Base-by-base conservation (phyloP, 192 early-diverging fungal species). In the Coemansia sp. region DNA sequence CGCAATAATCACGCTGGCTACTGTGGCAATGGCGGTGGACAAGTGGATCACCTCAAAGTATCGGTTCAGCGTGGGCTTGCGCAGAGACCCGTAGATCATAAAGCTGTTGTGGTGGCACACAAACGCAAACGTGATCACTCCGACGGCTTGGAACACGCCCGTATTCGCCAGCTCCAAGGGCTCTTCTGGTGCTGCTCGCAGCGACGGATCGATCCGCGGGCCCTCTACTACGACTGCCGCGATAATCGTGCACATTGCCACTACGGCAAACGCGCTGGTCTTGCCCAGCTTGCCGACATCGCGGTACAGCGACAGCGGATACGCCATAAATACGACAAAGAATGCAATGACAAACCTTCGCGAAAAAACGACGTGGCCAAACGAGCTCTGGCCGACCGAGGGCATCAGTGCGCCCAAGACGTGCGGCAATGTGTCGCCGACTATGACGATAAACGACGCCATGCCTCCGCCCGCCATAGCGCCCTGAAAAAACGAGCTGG, bases 41-140 rank as follows among this genome's bases (percentile, higher is more conserved):
- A 92, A 77, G 63, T 92, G 92, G 0, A 95, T 93, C 0, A 97
- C 93, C 2, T 86, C 74, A 40, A 90, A 91, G 74, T 95, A 93
- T 20, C 94, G 87, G 63, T 94, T 90, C 38, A 96, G 80, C 35
- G 93, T 93, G 1, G 95, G 95, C 56, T 91, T 91, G 41, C 87
- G 82, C 42, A 96, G 73, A 9, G 94, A 93, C 11, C 90, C 90
- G 72, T 91, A 94, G 56, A 97, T 97, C 70, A 97, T 83, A 67
- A 96, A 94, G 37, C 91, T 93, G 73, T 96, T 97, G 80, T 97
- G 95, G 70, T 97, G 95, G 64, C 95, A 97, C 24, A 97, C 95
- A 85, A 95, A 97, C 1, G 95, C 94, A 84, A 96, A 96, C 64
- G 93, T 94, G 11, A 96, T 95, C 3, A 96, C 92, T 2, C 92